These are phyloP conservation scores for Curvularia sp. DNA, from an alignment of 2,329 filamentous ascomycete species.

Conservation along the genomic window DNA sequence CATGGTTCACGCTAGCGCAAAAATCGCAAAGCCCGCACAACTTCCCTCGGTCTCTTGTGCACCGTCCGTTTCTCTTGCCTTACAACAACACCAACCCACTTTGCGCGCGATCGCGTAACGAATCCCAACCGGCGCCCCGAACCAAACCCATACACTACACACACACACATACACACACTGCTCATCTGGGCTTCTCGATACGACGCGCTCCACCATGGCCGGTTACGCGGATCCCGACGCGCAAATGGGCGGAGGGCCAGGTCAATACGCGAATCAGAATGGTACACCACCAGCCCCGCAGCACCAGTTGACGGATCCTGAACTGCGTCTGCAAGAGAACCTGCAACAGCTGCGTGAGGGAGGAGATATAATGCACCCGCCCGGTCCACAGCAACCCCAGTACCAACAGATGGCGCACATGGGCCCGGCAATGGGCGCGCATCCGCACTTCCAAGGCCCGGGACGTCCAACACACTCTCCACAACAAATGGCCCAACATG, in stretches of 20 bases:
- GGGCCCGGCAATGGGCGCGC: slow-evolving; percentile 38
- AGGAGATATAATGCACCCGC: slow-evolving; percentile 43
- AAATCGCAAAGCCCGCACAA: slow-evolving; percentile 45
- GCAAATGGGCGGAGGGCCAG: slow-evolving; percentile 44
- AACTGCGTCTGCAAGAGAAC: slow-evolving; percentile 46
- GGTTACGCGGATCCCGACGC: slow-evolving; percentile 46
- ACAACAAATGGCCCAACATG: slow-evolving; percentile 51
- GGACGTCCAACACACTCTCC: slow-evolving; percentile 48
- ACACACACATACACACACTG: neutral
- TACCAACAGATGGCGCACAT: slow-evolving; percentile 40
- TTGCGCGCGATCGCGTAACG: slow-evolving; percentile 30
- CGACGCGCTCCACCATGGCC: slow-evolving; percentile 38
- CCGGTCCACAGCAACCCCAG: slow-evolving; percentile 38
- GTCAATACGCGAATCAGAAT: slow-evolving; percentile 48
- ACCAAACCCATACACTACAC: accelerated
- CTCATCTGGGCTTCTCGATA: slow-evolving; percentile 16
- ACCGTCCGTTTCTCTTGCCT: slow-evolving; percentile 30
- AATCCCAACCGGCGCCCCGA: slow-evolving; percentile 9
- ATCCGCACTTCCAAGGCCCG: slow-evolving; percentile 47
- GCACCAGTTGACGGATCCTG: slow-evolving; percentile 42
- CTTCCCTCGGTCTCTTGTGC: slow-evolving; percentile 35
- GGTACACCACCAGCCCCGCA: slow-evolving; percentile 45
- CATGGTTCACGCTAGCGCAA: slow-evolving; percentile 42
- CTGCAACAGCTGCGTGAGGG: slow-evolving; percentile 46
- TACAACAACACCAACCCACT: slow-evolving; percentile 32